Evolutionary conservation across 2,329 filamentous ascomycete genomes (phyloP).

Genomic region (Fusarium odoratissimum): DNA sequence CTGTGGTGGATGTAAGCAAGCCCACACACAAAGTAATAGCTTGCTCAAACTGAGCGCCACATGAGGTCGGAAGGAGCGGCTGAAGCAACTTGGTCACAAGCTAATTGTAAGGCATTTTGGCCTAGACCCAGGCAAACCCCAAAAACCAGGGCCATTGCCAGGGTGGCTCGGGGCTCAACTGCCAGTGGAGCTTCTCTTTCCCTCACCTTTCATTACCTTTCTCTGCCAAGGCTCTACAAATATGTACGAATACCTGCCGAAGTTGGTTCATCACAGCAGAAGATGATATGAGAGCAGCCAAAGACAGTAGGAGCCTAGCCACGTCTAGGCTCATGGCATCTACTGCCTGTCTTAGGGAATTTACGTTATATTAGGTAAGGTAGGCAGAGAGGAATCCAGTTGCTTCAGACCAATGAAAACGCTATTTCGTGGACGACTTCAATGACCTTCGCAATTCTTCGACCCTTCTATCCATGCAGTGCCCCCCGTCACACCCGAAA

Average conservation of each 20-base stretch:
- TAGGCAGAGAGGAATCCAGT: not conserved
- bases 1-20: conserved; percentile 2
- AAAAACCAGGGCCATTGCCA: not conserved
- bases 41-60: conserved; percentile 13
- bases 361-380: not conserved
- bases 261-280: not conserved
- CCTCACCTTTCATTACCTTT: not conserved
- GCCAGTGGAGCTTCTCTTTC: not conserved
- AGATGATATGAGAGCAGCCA: not conserved
- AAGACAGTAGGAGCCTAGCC: conserved; percentile 9
- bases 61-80: conserved; percentile 25
- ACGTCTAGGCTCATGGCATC: not conserved
- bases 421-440: conserved; percentile 7
- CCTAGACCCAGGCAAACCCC: conserved; percentile 1
- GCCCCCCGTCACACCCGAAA: conserved; percentile 36
- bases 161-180: conserved; percentile 2
- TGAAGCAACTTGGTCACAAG: conserved; percentile 19
- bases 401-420: not conserved
- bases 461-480: conserved; percentile 15
- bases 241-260: not conserved
- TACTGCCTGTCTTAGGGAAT: not conserved
- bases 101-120: conserved; percentile 13
- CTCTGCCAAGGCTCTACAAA: not conserved
- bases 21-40: not conserved
- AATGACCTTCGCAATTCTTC: not conserved